Base-by-base conservation (phyloP, 352 stramenopile genomes). In the Globisporangium nagaii region DNA sequence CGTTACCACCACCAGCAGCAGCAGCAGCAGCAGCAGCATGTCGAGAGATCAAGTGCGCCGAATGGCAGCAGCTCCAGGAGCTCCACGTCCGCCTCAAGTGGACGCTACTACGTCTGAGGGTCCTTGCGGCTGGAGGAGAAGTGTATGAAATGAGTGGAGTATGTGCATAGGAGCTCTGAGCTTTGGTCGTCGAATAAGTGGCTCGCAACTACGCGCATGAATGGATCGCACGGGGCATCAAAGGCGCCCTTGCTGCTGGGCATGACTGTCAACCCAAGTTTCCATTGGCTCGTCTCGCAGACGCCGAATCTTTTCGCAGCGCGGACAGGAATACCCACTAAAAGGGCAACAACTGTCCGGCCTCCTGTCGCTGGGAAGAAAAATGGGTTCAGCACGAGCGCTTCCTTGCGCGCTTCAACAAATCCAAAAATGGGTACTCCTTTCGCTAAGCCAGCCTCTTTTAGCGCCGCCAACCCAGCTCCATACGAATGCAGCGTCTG, bases 321-420 rank as follows among this genome's bases (percentile, higher is more conserved):
- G 12, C 42, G 42, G 13, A 35, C 17, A 17, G 28, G 34, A 42
- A 53, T 50, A 55, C 34, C 48, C 48, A 55, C 28, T 34, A 55
- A 44, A 28, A 54, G 12, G 35, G 4, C n/a, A 54, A 20, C 48
- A n/a, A 55, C 48, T 45, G 34, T 55, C 48, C 36, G 13, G 32
- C 34, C 24, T n/a, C 17, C 34, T 36, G 13, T 24, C 25, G 27
- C 28, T 17, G 44, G 10, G 13, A 54, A 8, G 3, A 27, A 25
- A 27, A 25, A 45, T 55, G 48, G 48, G 48, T 55, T 55, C 34
- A 45, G 32, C 34, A 43, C 19, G 27, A n/a, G n/a, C n/a, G n/a
- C n/a, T n/a, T n/a, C n/a, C n/a, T 12, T 24, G 30, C 48, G 11
- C 6, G 19, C 34, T 55, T 55, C 34, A 55, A 55, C 1, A n/a